These are phyloP conservation scores for Cotoneaster glaucophyllus DNA, from an alignment of 306 rosid genomes.

Conservation along the genomic window DNA sequence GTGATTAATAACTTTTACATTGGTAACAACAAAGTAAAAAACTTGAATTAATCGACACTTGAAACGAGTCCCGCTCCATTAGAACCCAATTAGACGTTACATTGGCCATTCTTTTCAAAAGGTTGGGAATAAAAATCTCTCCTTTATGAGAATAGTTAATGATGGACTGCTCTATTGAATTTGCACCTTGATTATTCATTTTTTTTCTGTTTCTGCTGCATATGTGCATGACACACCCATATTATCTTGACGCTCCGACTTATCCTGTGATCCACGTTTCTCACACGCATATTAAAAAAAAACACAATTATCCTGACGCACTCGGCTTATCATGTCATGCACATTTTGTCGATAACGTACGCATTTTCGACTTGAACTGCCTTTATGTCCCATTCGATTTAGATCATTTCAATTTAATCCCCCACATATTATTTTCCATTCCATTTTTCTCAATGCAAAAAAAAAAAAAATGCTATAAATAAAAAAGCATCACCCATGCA, in stretches of 20 bases:
- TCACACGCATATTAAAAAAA: too few relatives aligned
- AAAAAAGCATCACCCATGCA: neutral
- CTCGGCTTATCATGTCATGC: too few relatives aligned
- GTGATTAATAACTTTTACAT: too few relatives aligned
- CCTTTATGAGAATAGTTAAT: neutral
- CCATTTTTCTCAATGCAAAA: neutral
- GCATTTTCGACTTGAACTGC: neutral
- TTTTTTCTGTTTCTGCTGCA: neutral
- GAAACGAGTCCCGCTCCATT: too few relatives aligned
- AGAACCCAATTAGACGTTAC: too few relatives aligned
- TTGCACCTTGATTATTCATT: neutral
- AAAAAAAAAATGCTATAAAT: neutral
- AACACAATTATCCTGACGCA: too few relatives aligned
- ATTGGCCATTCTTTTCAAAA: fast-evolving
- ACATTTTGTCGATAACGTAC: too few relatives aligned
- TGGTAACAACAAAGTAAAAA: too few relatives aligned
- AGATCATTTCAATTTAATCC: neutral
- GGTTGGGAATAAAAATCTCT: too few relatives aligned
- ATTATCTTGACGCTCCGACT: neutral
- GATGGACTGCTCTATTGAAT: too few relatives aligned
- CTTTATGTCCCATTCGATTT: neutral
- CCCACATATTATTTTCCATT: neutral
- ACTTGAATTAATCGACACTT: too few relatives aligned
- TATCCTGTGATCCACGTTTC: neutral
- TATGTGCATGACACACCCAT: neutral